Conservation (phyloP, 257 asterid genomes). For the Capsicum baccatum region DNA sequence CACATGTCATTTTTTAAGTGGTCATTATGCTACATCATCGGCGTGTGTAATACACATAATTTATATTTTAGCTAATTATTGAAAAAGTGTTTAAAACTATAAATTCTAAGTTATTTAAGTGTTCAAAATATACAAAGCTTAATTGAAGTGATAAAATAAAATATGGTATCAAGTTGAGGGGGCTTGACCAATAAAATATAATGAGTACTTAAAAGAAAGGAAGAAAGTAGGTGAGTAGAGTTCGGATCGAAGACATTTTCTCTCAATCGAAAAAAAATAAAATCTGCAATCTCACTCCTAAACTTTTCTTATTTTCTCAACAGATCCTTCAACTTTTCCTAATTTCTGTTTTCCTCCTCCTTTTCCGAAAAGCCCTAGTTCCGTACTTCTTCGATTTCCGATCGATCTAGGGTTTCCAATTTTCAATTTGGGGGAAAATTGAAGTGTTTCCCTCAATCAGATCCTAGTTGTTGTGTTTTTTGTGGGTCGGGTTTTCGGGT, state of each 20-base stretch:
- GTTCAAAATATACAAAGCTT: too few species aligned
- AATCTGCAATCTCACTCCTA: conserved; percentile 2
- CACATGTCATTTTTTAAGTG: too few species aligned
- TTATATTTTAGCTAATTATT: too few species aligned
- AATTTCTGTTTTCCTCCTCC: not conserved
- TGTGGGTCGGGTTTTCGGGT: not conserved
- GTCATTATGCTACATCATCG: too few species aligned
- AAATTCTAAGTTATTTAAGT: too few species aligned
- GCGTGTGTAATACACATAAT: too few species aligned
- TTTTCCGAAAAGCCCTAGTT: conserved; percentile 25
- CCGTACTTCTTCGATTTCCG: conserved; percentile 4
- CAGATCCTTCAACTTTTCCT: conserved; percentile 22
- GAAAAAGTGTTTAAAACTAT: too few species aligned
- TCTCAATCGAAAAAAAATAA: not conserved
- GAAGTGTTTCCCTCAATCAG: not conserved
- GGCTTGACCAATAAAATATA: too few species aligned
- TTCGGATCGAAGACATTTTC: not conserved
- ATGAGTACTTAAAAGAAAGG: not conserved
- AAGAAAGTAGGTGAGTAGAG: not conserved
- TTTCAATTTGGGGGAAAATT: conserved; percentile 31
- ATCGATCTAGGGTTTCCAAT: conserved; percentile 1
- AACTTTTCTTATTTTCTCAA: not conserved
- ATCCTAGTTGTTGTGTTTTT: conserved; percentile 6
- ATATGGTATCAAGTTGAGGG: too few species aligned
- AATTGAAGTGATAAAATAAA: too few species aligned